A percentile compares a stretch with the other conserved stretches of the same genome.
Evolutionary conservation across 495 filamentous ascomycete species (phyloP).

Genomic region (Neohortaea acidophila): DNA sequence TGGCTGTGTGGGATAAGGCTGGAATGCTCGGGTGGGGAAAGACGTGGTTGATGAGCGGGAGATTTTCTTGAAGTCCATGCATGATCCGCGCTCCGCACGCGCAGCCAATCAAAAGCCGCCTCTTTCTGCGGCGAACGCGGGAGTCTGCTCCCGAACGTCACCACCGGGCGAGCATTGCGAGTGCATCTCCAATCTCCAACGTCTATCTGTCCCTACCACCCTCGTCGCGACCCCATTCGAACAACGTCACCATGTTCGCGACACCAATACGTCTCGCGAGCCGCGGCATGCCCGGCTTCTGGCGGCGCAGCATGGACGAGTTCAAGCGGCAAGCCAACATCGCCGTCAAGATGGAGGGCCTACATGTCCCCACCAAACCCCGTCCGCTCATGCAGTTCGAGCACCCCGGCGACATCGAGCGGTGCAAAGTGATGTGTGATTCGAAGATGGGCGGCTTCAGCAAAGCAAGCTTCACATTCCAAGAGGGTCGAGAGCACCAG

Average conservation of each 20-base stretch:
- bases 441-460: conserved; percentile 72
- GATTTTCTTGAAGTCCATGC: too few relatives aligned
- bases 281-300: conserved; percentile 42
- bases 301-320: conserved; percentile 49
- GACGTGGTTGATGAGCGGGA: too few relatives aligned
- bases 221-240: too few relatives aligned
- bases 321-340: conserved; percentile 36
- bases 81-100: too few relatives aligned
- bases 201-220: too few relatives aligned
- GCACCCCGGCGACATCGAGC: conserved; percentile 41
- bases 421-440: conserved; percentile 77
- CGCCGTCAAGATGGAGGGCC: conserved; percentile 36
- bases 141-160: conserved; percentile 1
- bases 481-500: conserved; percentile 26
- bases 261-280: conserved; percentile 15
- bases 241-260: conserved; percentile 11
- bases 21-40: too few relatives aligned
- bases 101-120: not conserved
- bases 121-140: conserved; percentile 3
- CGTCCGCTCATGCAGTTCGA: conserved; percentile 51
- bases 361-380: conserved; percentile 39
- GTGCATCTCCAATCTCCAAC: too few relatives aligned
- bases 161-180: conserved; percentile 1
- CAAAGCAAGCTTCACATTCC: conserved; percentile 51
- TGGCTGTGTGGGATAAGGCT: too few relatives aligned